phyloP scores from a whole-genome alignment of 306 rosid genomes.

The Morella rubra region DNA sequence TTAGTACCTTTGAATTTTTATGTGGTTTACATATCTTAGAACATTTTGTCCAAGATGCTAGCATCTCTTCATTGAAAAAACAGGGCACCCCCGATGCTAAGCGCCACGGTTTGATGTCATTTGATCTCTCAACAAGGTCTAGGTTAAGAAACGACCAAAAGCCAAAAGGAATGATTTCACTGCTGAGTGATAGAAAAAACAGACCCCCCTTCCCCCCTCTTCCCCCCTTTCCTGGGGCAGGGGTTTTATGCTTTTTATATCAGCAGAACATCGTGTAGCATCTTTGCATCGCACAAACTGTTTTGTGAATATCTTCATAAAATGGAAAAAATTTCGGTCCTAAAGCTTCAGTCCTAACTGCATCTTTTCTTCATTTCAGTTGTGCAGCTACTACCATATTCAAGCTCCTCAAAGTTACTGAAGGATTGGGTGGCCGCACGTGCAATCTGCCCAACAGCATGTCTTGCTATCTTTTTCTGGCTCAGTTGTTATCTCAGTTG shows the following conservation, averaged over 20 bases:
- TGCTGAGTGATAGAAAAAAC: too few species aligned
- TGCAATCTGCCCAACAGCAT: not conserved
- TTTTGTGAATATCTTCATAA: not conserved
- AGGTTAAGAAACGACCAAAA: not conserved
- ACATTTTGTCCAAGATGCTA: constrained; percentile 4
- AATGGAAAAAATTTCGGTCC: not conserved
- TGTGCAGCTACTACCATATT: too few species aligned
- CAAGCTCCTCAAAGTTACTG: too few species aligned
- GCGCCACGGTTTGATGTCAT: not conserved
- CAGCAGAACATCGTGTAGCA: not conserved
- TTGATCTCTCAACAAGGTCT: not conserved
- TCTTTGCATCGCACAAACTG: constrained; percentile 5
- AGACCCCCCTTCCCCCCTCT: too few species aligned
- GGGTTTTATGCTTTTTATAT: not conserved
- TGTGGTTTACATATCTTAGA: not conserved
- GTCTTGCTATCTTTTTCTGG: not conserved
- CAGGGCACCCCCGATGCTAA: not conserved
- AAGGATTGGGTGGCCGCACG: too few species aligned
- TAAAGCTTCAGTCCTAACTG: too few species aligned
- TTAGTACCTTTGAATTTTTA: not conserved
- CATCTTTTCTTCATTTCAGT: too few species aligned
- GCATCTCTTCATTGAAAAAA: not conserved
- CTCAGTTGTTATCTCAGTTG: not conserved
- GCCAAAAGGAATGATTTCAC: not conserved
- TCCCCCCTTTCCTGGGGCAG: too few species aligned